phyloP scores from a whole-genome alignment of 2,329 filamentous ascomycete species.

The Leptographium flavum region DNA sequence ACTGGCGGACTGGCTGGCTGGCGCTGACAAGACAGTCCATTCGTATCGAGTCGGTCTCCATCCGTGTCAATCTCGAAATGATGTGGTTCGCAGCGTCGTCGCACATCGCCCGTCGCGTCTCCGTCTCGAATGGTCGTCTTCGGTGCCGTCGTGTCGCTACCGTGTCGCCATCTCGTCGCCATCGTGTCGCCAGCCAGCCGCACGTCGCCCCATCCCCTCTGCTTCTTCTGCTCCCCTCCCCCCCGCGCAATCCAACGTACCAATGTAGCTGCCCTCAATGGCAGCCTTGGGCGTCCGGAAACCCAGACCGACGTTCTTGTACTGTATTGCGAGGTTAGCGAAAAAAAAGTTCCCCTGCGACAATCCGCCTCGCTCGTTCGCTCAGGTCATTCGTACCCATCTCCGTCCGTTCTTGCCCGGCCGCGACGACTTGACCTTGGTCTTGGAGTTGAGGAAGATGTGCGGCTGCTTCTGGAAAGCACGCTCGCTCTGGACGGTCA shows the following conservation, averaged over 20 bases:
- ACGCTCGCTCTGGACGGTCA: conserved; percentile 99
- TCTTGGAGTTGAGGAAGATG: conserved; percentile 98
- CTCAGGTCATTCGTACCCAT: conserved; percentile 36
- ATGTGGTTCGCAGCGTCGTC: no score
- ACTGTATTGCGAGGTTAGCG: conserved; percentile 29
- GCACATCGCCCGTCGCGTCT: no score
- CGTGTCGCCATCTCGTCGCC: no score
- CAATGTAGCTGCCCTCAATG: conserved; percentile 98
- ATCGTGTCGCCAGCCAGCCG: no score
- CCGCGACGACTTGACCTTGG: conserved; percentile 69
- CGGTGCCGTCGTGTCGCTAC: no score
- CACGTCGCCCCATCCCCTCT: no score
- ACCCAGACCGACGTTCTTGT: conserved; percentile 98
- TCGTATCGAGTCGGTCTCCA: no score
- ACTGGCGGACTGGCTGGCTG: no score
- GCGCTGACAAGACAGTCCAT: no score
- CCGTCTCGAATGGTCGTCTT: no score
- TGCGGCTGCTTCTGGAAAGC: conserved; percentile 99
- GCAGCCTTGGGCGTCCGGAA: conserved; percentile 98
- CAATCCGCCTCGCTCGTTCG: no score
- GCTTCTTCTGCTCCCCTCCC: neutral
- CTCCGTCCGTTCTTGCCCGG: conserved; percentile 85
- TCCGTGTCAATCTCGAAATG: no score
- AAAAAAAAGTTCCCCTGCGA: neutral
- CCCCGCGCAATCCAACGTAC: conserved; percentile 44